These are phyloP conservation scores for Prosopis cineraria DNA, from an alignment of 306 rosid species.

Conservation along the genomic window DNA sequence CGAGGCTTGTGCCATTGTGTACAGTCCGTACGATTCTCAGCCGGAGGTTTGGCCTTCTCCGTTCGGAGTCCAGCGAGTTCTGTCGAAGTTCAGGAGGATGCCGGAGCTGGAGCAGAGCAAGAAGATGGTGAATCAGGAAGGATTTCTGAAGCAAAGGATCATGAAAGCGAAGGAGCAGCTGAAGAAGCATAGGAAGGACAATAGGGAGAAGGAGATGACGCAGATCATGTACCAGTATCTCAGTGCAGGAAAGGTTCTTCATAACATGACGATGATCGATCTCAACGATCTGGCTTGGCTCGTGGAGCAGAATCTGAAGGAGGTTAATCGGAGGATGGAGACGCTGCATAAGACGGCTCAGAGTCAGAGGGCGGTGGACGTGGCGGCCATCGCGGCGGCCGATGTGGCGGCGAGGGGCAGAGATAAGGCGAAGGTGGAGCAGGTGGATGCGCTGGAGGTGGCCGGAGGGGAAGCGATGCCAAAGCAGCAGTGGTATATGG, in stretches of 20 bases:
- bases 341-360: slow-evolving; percentile 35
- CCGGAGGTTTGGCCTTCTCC: slow-evolving; percentile 58
- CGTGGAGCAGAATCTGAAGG: slow-evolving; percentile 50
- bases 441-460: slow-evolving; percentile 23
- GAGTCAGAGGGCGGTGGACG: background rate
- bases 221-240: slow-evolving; percentile 51
- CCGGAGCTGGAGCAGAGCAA: slow-evolving; percentile 51
- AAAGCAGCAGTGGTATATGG: slow-evolving; percentile 43
- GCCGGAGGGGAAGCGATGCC: slow-evolving; percentile 25
- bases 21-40: slow-evolving; percentile 50
- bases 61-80: slow-evolving; percentile 36
- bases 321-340: slow-evolving; percentile 44
- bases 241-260: slow-evolving; percentile 41
- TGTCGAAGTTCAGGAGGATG: slow-evolving; percentile 41
- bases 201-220: slow-evolving; percentile 46
- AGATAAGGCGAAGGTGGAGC: background rate
- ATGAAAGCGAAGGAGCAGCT: slow-evolving; percentile 42
- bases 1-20: slow-evolving; percentile 47
- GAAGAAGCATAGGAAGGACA: slow-evolving; percentile 46
- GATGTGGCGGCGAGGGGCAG: background rate
- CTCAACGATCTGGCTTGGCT: slow-evolving; percentile 48
- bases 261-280: slow-evolving; percentile 43
- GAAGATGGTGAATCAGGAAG: slow-evolving; percentile 54
- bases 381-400: slow-evolving; percentile 4
- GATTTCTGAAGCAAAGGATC: slow-evolving; percentile 46